Base-by-base conservation (phyloP, 1,284 basidiomycete genomes). In the Schizopora paradoxa region DNA sequence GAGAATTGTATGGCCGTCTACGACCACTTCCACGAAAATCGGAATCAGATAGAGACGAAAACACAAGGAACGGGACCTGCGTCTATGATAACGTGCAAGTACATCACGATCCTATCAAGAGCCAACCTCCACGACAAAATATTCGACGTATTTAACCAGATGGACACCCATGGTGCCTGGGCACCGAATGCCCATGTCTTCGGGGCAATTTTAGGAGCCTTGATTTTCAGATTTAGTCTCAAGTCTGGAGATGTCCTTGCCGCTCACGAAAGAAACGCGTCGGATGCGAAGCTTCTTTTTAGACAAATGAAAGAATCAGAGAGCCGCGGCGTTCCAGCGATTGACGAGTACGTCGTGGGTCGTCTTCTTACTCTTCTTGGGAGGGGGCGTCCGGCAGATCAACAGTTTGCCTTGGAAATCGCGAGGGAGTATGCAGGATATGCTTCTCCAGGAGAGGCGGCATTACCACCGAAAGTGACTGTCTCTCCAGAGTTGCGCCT, bases 221-320 rank as follows among this genome's bases (percentile, higher is more conserved):
- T 86, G 4, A 34, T 63, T 58, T 32, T 56, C 48, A 61, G 58
- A 45, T 54, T 43, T 56, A 48, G 45, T 8, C 37, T 41, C 7
- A 47, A 49, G 19, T 37, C 49, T 14, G 13, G 38, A 6, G 42
- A 46, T 1, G 50, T 46, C 5, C 29, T 29, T 19, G 37, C 40
- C 61, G 14, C 48, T 4, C 42, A 51, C 5, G 53, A 55, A 16
- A 56, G 61, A 26, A 61, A 61, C 28, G 68, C 70, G 14, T 66
- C 71, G 16, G 80, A 85, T 51, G 83, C 80, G 6, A 79, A 74
- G 55, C 66, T 83, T 18, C 59, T 89, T 18, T 89, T 86, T 86
- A 67, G 64, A 7, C 73, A 78, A 54, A 68, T 82, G 59, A 55
- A 73, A 49, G 82, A 77, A 53, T 63, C 68, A 8, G 61, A 69